A percentile compares a stretch with the other conserved stretches of the same genome.
Evolutionary conservation across 495 filamentous ascomycete species (phyloP).

Genomic region (Staphylotrichum longicolle): DNA sequence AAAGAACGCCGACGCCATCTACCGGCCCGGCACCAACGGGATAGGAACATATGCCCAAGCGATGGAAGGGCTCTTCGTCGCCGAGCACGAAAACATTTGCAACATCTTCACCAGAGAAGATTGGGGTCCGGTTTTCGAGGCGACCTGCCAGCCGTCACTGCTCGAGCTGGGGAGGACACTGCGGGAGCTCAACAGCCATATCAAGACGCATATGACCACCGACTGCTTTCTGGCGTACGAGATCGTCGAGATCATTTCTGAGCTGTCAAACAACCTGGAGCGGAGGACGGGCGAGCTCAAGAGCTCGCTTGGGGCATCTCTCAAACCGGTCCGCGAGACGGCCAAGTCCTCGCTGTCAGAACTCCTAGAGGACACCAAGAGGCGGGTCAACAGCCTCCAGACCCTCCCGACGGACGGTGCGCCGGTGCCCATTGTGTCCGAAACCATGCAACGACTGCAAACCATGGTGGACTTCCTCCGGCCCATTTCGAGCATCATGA

Average conservation of each 20-base stretch:
- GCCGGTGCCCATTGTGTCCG: constrained; percentile 70
- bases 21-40: constrained; percentile 87
- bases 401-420: constrained; percentile 77
- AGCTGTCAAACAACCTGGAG: constrained; percentile 75
- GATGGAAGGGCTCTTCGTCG: constrained; percentile 78
- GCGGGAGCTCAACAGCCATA: constrained; percentile 83
- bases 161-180: constrained; percentile 81
- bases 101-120: constrained; percentile 80
- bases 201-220: constrained; percentile 78
- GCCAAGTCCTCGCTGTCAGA: constrained; percentile 81
- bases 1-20: constrained; percentile 73
- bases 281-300: constrained; percentile 82
- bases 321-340: constrained; percentile 87
- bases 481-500: constrained; percentile 85
- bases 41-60: constrained; percentile 86
- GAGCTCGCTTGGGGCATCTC: constrained; percentile 72
- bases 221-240: constrained; percentile 97
- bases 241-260: constrained; percentile 86
- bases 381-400: constrained; percentile 57
- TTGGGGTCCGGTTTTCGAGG: constrained; percentile 72
- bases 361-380: constrained; percentile 82
- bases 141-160: constrained; percentile 72
- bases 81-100: constrained; percentile 86
- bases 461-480: constrained; percentile 82
- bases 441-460: constrained; percentile 83